Base-by-base conservation (phyloP, 345 rosid species). In the Eutrema heterophyllum region DNA sequence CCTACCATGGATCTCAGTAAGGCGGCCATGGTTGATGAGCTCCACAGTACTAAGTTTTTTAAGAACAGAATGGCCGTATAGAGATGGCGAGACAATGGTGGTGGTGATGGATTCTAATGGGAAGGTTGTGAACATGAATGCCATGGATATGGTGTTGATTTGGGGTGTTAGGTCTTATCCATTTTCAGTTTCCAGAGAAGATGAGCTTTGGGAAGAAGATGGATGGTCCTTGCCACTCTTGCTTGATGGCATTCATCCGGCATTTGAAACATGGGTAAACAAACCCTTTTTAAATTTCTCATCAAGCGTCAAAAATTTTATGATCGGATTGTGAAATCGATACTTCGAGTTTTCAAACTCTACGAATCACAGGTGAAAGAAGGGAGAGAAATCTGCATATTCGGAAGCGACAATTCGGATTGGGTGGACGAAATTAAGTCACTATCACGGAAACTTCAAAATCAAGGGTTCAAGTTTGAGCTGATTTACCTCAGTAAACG, bases 131-230 rank as follows among this genome's bases (percentile, higher is more conserved):
- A 85, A 90, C 75, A 67, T 62, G 59, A 87, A 88, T 64, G 93
- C 93, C 21, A 73, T 90, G 56, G 89, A 93, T 73, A 88, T 88
- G 93, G 75, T 86, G 50, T 44, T 82, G 60, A 83, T 89, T 15
- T 90, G 98, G 98, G 96, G 97, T 73, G 77, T 82, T 48, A 65
- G 58, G 51, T 93, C 96, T 41, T 87, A 81, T 52, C 98, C 96
- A 21, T 93, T 90, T 72, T 86, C 98, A 44, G 58, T 76, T 75
- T 59, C 83, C 4, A 83, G 83, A 75, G 93, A 93, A 81, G 70
- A 60, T 57, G 80, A 83, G 67, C 92, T 93, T 16, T 93, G 95
- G 98, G 78, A 84, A 72, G 78, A 63, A 45, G 83, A 85, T 81
- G 67, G 67, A 24, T 85, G 88, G 88, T 86, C 82, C 27, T 67